Evolutionary conservation across 2,329 filamentous ascomycete genomes (phyloP), one percentile per base, ranked within the genome.

Genomic region (Chalaropsis ovoidea): DNA sequence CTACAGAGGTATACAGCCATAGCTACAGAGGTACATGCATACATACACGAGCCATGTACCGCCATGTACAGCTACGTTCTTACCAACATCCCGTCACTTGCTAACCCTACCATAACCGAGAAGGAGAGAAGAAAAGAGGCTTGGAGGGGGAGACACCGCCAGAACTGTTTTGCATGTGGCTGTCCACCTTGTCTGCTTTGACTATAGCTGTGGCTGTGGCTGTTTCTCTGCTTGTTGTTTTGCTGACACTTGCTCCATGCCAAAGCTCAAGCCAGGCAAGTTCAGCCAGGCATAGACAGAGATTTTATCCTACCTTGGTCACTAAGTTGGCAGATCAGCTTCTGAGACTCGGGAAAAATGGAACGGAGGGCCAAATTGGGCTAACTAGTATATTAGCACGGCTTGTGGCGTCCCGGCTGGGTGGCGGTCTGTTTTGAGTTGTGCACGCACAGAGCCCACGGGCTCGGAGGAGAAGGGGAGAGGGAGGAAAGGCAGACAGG

Each of bases 361-460:
- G 8, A 39, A 39, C 6, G 31, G 31, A 31, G 31, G 31, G 31
- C 3, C 35, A 39, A 39, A 8, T 39, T 39, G 8, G 35, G 8
- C 35, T 39, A 35, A 35, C 31, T 35, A 35, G 31, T 7, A 35
- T 7, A 52, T 52, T 52, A 52, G 19, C 15, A 19, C 24, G 47
- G 19, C 10, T n/a, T 58, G 52, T 58, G 52, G 52, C 24, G 52
- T 58, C 27, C 27, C 17, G 31, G 52, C 22, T 58, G 17, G 27
- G 24, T 39, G 52, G 52, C 52, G 52, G 52, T 58, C 52, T 58
- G 52, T 58, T 58, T 58, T 58, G 27, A 58, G 52, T 58, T 35
- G 52, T 58, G 52, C 52, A 58, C 52, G 52, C 52, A 58, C 52
- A 58, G 52, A 35, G 52, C 27, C 3, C 27, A 31, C 13, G 31